Evolutionary conservation across 768 basidiomycete genomes (phyloP), one percentile per base, ranked within the genome.

Genomic region (Udeniomyces megalosporus): DNA sequence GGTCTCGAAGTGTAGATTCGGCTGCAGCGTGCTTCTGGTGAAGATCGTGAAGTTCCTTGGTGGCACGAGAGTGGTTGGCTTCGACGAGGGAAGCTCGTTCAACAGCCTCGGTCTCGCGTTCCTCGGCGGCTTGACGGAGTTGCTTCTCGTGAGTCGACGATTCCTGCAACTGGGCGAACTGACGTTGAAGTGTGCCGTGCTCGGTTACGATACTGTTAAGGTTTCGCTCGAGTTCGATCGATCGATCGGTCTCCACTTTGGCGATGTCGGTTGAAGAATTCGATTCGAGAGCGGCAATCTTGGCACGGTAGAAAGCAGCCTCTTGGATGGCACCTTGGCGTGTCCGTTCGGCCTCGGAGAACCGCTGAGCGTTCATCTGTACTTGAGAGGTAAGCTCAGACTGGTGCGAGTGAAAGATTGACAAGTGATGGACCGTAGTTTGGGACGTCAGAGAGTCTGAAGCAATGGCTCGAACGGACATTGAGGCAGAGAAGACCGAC

Each of bases 291-390:
- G 93, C 90, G 2, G 83, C 80, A n/a, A 93, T 76, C 75, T 97
- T 96, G 51, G 92, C 88, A 54, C 92, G 88, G 71, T 91, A 95
- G 75, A 86, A 96, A 0, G 91, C 88, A 2, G 92, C 86, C 74
- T 99, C 95, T 73, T 97, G 88, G 8, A 86, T 75, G 1, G 95
- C 95, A 47, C 81, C 83, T 7, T 78, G 72, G 65, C 85, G 84
- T 66, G 82, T 74, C 55, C 85, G 81, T 66, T 92, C 88, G 0
- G 87, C 85, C 57, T 89, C 86, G 3, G 81, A 78, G 11, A 95
- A 73, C 45, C 82, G 83, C 47, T 87, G 84, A 2, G 90, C 88
- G 2, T 84, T 81, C 56, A 79, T 78, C 49, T 79, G 82, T 1
- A 87, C 85, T 72, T 93, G 88, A 57, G 82, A 83, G 15, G 80